These are phyloP conservation scores for Metschnikowia borealis DNA, from an alignment of 805 yeast genomes.

Conservation along the genomic window DNA sequence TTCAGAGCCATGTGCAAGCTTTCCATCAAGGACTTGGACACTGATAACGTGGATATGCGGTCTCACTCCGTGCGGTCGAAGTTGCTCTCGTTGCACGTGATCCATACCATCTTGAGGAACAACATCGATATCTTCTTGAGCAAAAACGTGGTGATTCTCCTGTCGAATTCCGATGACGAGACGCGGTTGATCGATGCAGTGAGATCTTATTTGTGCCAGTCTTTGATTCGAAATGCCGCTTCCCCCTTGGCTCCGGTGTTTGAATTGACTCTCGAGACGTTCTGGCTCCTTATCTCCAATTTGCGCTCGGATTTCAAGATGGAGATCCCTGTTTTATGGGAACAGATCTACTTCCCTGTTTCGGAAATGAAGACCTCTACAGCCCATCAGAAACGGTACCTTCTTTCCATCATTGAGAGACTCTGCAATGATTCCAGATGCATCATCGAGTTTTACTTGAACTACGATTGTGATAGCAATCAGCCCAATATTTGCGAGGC, in stretches of 20 bases:
- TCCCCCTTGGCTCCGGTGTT: slow-evolving; percentile 87
- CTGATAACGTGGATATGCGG: slow-evolving; percentile 74
- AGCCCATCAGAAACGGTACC: slow-evolving; percentile 85
- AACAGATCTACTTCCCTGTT: slow-evolving; percentile 91
- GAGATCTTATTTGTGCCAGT: slow-evolving; percentile 76
- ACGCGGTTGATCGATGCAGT: slow-evolving; percentile 72
- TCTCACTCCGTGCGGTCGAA: slow-evolving; percentile 92
- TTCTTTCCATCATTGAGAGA: slow-evolving; percentile 75
- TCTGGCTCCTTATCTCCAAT: slow-evolving; percentile 82
- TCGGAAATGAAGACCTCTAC: slow-evolving; percentile 90
- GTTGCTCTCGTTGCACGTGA: slow-evolving; percentile 78
- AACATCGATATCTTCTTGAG: slow-evolving; percentile 79
- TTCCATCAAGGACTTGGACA: slow-evolving; percentile 78
- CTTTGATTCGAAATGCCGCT: slow-evolving; percentile 88
- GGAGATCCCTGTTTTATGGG: slow-evolving; percentile 90
- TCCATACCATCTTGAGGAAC: slow-evolving; percentile 79
- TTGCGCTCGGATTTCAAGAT: slow-evolving; percentile 83
- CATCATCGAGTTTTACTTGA: slow-evolving; percentile 85
- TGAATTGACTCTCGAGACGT: slow-evolving; percentile 86
- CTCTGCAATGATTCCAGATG: slow-evolving; percentile 86
- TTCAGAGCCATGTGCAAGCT: slow-evolving; percentile 94
- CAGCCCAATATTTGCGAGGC: slow-evolving; percentile 84
- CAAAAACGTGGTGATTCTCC: slow-evolving; percentile 49
- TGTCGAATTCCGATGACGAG: slow-evolving; percentile 46
- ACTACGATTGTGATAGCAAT: slow-evolving; percentile 86